Percentiles rank a stretch among this genome's conserved stretches.
phyloP scores from a whole-genome alignment of 345 rosid species.

The Eucalyptus shirleyi region DNA sequence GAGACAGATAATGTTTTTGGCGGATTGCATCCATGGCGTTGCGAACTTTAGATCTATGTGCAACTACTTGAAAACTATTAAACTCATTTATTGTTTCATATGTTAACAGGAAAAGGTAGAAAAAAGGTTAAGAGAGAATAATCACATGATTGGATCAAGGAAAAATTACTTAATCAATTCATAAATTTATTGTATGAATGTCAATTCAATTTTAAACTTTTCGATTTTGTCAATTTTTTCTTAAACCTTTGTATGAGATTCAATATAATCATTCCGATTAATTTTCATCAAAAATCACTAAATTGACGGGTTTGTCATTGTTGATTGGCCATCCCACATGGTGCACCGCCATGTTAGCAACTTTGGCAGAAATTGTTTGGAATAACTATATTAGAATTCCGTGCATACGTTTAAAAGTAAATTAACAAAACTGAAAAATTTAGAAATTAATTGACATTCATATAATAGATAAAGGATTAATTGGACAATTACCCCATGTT shows the following conservation, averaged over 20 bases:
- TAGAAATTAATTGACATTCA: no score
- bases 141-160: background rate
- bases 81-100: background rate
- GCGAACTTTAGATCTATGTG: background rate
- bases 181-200: background rate
- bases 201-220: no score
- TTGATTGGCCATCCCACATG: rapidly evolving
- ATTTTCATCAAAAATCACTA: background rate
- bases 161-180: no score
- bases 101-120: background rate
- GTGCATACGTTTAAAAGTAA: no score
- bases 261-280: background rate
- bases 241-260: background rate
- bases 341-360: no score
- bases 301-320: background rate
- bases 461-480: no score
- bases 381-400: no score
- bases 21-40: background rate
- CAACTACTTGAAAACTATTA: background rate
- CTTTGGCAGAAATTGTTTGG: no score
- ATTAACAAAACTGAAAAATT: no score
- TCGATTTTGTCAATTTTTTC: background rate
- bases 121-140: no score
- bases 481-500: background rate
- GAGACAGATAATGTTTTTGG: background rate